A percentile compares a stretch with the other conserved stretches of the same genome.
Conservation (phyloP, 306 rosid genomes). For the Malus domestica region DNA sequence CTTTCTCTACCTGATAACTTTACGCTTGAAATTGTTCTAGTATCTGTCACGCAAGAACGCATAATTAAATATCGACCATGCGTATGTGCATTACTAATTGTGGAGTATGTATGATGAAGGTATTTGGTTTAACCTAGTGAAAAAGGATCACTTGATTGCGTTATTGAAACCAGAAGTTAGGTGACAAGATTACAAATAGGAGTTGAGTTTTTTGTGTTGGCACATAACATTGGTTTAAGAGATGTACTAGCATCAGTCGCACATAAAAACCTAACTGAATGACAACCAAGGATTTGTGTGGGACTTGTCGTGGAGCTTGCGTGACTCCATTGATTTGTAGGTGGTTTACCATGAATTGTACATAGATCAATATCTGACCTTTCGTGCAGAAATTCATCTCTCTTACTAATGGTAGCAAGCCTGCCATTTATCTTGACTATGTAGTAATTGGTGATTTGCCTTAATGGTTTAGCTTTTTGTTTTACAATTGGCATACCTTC, state of each 20-base stretch:
- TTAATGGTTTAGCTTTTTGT: background rate
- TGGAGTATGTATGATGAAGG: no score
- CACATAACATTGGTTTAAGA: no score
- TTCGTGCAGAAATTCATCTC: no score
- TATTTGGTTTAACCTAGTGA: no score
- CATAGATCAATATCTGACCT: no score
- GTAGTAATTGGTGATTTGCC: background rate
- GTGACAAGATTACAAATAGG: background rate
- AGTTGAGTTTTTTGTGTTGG: background rate
- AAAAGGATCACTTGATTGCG: rapidly evolving
- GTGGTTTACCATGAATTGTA: no score
- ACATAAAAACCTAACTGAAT: background rate
- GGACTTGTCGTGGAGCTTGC: background rate
- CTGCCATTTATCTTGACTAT: background rate
- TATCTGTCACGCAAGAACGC: rapidly evolving
- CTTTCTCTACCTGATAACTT: no score
- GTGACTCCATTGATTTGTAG: no score
- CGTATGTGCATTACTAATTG: background rate
- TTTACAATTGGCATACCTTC: background rate
- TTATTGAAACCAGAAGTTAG: no score
- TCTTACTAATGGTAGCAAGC: no score
- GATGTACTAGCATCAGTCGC: background rate
- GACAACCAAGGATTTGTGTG: background rate
- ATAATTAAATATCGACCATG: no score
- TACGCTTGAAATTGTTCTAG: no score